These are phyloP conservation scores for Terfezia boudieri DNA, from an alignment of 495 filamentous ascomycete species.

Conservation along the genomic window DNA sequence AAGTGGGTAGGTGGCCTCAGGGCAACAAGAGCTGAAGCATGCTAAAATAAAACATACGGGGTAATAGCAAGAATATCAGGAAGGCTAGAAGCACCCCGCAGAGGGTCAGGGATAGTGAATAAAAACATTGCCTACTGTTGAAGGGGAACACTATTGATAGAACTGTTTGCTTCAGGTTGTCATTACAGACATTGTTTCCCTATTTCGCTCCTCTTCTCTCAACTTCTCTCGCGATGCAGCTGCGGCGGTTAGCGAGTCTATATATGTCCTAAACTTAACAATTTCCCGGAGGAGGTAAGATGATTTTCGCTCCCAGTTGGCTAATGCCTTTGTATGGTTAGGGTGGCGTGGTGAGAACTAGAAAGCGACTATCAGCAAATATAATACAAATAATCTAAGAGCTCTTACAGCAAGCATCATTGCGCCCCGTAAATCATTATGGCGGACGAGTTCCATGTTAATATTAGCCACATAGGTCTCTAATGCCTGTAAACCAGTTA, in stretches of 20 bases:
- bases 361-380: neutral
- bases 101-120: too few relatives aligned
- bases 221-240: constrained; percentile 35
- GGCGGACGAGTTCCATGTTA: constrained; percentile 61
- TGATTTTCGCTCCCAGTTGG: constrained; percentile 93
- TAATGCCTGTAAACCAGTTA: constrained; percentile 27
- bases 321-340: constrained; percentile 62
- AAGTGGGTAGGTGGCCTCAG: too few relatives aligned
- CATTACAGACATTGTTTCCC: neutral
- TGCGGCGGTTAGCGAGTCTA: constrained; percentile 50
- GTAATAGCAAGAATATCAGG: too few relatives aligned
- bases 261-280: constrained; percentile 87
- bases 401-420: constrained; percentile 57
- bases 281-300: constrained; percentile 83
- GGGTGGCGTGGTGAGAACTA: constrained; percentile 64
- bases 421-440: constrained; percentile 63
- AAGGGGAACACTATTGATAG: too few relatives aligned
- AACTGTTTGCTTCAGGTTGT: too few relatives aligned
- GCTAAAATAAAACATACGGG: too few relatives aligned
- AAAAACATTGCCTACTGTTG: too few relatives aligned
- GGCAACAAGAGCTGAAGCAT: too few relatives aligned
- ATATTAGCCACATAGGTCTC: constrained; percentile 61
- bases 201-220: constrained; percentile 14
- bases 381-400: neutral
- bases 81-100: too few relatives aligned